Evolutionary conservation across 2,329 filamentous ascomycete genomes (phyloP).

Genomic region (Rosellinia necatrix): DNA sequence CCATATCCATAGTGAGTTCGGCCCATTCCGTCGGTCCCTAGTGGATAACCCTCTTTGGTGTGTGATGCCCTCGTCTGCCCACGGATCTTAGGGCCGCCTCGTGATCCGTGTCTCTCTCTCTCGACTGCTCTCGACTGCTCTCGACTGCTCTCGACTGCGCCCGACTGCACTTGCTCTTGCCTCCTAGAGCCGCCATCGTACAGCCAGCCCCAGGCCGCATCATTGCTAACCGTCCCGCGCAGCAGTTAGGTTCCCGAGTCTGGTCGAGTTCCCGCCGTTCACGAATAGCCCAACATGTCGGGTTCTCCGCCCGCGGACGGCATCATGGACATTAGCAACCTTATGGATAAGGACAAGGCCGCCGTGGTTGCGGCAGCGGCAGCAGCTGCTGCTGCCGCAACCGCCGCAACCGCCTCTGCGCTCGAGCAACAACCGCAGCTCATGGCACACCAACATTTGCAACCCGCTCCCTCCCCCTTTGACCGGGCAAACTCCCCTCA

Average conservation of each 20-base stretch:
- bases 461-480: conserved; percentile 43
- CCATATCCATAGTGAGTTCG: conserved; percentile 17
- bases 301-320: conserved; percentile 40
- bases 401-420: conserved; percentile 29
- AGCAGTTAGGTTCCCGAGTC: conserved; percentile 8
- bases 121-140: conserved; percentile 10
- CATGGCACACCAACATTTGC: conserved; percentile 37
- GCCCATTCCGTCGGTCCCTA: neutral
- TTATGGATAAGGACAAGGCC: conserved; percentile 40
- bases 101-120: conserved; percentile 19
- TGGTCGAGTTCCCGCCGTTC: conserved; percentile 7
- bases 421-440: conserved; percentile 32
- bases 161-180: too few species aligned
- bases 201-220: too few species aligned
- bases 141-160: conserved; percentile 1
- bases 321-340: conserved; percentile 43
- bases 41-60: conserved; percentile 17
- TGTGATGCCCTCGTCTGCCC: conserved; percentile 14
- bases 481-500: conserved; percentile 63
- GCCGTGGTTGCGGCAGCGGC: conserved; percentile 35
- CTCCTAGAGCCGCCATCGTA: too few species aligned
- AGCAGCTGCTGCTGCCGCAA: conserved; percentile 29
- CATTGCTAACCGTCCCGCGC: conserved; percentile 18
- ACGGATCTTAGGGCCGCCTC: conserved; percentile 5
- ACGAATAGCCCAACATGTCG: conserved; percentile 35